A percentile compares a stretch with the other conserved stretches of the same genome.
phyloP scores from a whole-genome alignment of 2,329 filamentous ascomycete species.

The Ophiostoma populinum region DNA sequence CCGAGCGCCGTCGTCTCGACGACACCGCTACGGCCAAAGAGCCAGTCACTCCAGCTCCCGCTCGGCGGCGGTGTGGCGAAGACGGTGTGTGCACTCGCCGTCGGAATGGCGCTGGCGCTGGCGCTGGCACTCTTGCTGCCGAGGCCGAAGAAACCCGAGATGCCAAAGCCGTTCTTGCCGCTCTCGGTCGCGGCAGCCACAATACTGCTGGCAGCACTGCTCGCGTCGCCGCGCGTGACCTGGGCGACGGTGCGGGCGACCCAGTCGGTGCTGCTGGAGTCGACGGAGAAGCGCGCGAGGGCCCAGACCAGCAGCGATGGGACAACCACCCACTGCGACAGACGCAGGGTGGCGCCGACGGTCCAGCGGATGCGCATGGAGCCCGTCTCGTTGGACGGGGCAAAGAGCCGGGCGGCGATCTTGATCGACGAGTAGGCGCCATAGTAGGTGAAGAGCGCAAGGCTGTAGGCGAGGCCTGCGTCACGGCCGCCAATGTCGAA shows the following conservation, averaged over 20 bases:
- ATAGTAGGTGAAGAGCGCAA: conserved; percentile 80
- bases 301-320: conserved; percentile 85
- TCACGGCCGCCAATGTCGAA: conserved; percentile 96
- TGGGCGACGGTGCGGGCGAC: conserved; percentile 12
- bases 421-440: conserved; percentile 70
- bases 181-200: not conserved
- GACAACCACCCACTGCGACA: conserved; percentile 74
- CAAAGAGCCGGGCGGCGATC: conserved; percentile 28
- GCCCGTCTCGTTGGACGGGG: conserved; percentile 44
- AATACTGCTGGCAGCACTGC: not conserved
- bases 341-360: conserved; percentile 49
- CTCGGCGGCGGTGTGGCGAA: conserved; percentile 22
- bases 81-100: not conserved
- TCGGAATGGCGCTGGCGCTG: not conserved
- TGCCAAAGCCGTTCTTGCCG: conserved; percentile 1
- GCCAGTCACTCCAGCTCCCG: conserved; percentile 61
- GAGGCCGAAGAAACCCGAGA: conserved; percentile 7
- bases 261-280: conserved; percentile 36
- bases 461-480: conserved; percentile 84
- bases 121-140: conserved; percentile 1
- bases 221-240: conserved; percentile 6
- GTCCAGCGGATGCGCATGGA: conserved; percentile 55
- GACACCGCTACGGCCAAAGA: conserved; percentile 73
- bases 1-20: conserved; percentile 67
- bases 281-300: conserved; percentile 85